Percentiles rank a stretch among this genome's conserved stretches.
These are phyloP conservation scores for Globisporangium echinulatum DNA, from an alignment of 352 stramenopile genomes.

Conservation along the genomic window DNA sequence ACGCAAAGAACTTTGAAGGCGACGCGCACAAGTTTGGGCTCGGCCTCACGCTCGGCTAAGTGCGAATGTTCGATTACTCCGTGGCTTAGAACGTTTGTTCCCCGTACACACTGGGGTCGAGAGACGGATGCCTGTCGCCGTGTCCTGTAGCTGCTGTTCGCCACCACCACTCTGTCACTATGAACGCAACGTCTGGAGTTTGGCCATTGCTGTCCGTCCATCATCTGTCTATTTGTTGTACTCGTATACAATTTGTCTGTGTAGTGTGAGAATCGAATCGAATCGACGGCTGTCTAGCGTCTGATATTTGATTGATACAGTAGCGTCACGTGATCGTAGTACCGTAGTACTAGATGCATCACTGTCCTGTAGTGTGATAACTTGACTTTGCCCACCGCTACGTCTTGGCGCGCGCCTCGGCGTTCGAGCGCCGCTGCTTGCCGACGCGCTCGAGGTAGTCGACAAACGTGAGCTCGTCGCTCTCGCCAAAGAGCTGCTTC, in stretches of 20 bases:
- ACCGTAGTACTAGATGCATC: too few relatives aligned
- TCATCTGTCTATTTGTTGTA: too few relatives aligned
- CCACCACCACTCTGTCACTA: background rate
- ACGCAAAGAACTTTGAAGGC: conserved; percentile 89
- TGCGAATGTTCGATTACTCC: background rate
- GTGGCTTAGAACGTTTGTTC: background rate
- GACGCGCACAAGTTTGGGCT: conserved; percentile 90
- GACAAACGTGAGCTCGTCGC: conserved; percentile 73
- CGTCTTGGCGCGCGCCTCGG: conserved; percentile 42
- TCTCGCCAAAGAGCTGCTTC: conserved; percentile 89
- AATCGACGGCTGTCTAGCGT: too few relatives aligned
- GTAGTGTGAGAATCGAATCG: too few relatives aligned
- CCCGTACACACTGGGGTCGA: background rate
- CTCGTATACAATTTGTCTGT: too few relatives aligned
- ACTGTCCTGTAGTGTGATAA: too few relatives aligned
- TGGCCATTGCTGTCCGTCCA: too few relatives aligned
- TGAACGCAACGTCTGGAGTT: background rate
- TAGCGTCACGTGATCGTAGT: background rate
- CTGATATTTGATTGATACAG: background rate
- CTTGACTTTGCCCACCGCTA: background rate
- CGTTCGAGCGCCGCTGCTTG: conserved; percentile 65
- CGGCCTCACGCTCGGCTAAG: conserved; percentile 81
- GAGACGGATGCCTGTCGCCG: background rate
- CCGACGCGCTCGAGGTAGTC: conserved; percentile 72
- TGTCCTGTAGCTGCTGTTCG: background rate